Conservation (phyloP, 2,329 filamentous ascomycete genomes). For the Seiridium unicorne region DNA sequence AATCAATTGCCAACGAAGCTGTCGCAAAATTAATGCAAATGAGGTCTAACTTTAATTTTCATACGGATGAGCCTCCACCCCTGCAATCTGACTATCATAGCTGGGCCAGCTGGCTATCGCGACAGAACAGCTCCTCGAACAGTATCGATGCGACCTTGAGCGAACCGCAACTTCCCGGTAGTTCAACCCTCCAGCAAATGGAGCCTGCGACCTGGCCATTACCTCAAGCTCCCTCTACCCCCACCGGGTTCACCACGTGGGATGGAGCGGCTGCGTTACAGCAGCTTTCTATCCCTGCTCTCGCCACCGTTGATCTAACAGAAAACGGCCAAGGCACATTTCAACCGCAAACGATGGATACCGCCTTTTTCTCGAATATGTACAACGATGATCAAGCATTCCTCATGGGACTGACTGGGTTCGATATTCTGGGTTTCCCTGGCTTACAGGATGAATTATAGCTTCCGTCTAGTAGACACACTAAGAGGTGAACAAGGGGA, state of each 20-base stretch:
- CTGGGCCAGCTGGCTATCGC: conserved; percentile 3
- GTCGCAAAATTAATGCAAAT: conserved; percentile 9
- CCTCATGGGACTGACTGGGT: conserved; percentile 25
- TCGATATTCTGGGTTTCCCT: conserved; percentile 20
- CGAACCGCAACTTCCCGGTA: neutral
- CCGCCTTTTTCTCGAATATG: conserved; percentile 10
- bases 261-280: conserved; percentile 7
- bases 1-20: conserved; percentile 24
- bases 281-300: conserved; percentile 5
- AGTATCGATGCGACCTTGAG: neutral
- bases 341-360: neutral
- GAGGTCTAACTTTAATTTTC: neutral
- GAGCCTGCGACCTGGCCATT: neutral
- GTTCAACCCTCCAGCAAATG: neutral
- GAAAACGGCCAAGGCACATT: neutral
- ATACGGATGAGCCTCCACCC: neutral
- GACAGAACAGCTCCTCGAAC: neutral
- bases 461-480: no score
- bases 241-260: conserved; percentile 6
- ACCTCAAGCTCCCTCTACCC: neutral
- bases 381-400: conserved; percentile 22
- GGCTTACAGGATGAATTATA: neutral
- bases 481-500: no score
- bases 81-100: conserved; percentile 4
- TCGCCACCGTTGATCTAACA: neutral